A percentile compares a stretch with the other conserved stretches of the same genome.
These are phyloP conservation scores for Patellifolia procumbens DNA, from an alignment of 179 eudicot species.

Conservation along the genomic window DNA sequence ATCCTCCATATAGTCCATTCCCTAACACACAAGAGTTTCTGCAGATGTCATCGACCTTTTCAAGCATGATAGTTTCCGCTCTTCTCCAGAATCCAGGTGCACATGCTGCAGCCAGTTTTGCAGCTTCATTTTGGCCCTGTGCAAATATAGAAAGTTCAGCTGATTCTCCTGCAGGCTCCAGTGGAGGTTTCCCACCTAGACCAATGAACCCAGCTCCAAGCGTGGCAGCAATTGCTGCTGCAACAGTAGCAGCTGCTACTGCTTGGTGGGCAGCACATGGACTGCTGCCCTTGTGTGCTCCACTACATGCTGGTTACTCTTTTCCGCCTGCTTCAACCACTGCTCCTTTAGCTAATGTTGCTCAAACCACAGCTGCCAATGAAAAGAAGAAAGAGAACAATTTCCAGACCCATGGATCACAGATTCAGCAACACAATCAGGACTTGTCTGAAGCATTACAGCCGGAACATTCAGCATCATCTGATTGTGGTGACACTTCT, in stretches of 20 bases:
- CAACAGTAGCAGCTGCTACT: slow-evolving; percentile 96
- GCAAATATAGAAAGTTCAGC: slow-evolving; percentile 47
- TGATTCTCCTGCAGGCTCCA: slow-evolving; percentile 32
- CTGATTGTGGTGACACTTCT: slow-evolving; percentile 55
- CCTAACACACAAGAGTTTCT: slow-evolving; percentile 53
- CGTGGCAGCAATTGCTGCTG: slow-evolving; percentile 80
- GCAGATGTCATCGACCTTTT: slow-evolving; percentile 65
- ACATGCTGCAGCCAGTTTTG: slow-evolving; percentile 90
- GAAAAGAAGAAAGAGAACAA: slow-evolving; percentile 42
- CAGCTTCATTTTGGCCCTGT: slow-evolving; percentile 79
- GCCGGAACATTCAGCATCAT: slow-evolving; percentile 46
- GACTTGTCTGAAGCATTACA: slow-evolving; percentile 46
- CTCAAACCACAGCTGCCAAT: slow-evolving; percentile 36
- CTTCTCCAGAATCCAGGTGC: slow-evolving; percentile 91
- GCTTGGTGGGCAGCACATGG: slow-evolving; percentile 99
- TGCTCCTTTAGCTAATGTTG: slow-evolving; percentile 29
- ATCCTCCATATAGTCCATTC: slow-evolving; percentile 54
- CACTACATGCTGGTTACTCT: slow-evolving; percentile 52
- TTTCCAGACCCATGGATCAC: slow-evolving; percentile 36
- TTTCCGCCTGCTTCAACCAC: slow-evolving; percentile 44
- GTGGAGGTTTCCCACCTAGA: slow-evolving; percentile 44
- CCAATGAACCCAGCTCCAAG: slow-evolving; percentile 60
- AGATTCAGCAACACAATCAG: slow-evolving; percentile 40
- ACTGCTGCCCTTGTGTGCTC: slow-evolving; percentile 62
- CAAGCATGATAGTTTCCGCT: slow-evolving; percentile 74